Evolutionary conservation across 164 flowering plant species (phyloP), one percentile per base, ranked within the genome.

Genomic region (Chimonanthus salicifolius): DNA sequence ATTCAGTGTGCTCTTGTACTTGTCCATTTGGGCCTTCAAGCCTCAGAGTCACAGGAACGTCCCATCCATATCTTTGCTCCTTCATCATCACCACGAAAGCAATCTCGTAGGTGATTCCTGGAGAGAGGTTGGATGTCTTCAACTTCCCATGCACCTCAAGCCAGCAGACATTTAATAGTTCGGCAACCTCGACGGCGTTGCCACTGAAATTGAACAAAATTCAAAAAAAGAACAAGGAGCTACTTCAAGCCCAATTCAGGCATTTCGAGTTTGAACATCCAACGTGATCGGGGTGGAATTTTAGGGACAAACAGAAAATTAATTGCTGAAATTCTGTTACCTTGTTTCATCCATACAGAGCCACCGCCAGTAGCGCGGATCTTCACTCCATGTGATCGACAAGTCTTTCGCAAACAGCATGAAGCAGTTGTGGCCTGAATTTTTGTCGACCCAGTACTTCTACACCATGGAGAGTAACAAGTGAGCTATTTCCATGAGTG

Each of bases 121-220:
- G 90, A 15, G 90, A 68, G 13, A 93, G 88, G 69, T 81, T 78
- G 44, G 77, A 63, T 3, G 69, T 80, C 33, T 88, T 82, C 18
- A 91, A 74, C 65, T 71, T 87, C 54, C 89, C 94, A 71, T 78
- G 75, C 58, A 89, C 83, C 79, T 93, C 98, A 3, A 93, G 87
- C 98, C 97, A 90, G 64, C 94, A 88, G 0, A 91, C 92, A n/a
- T 87, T 80, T 44, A 72, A 7, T 13, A 91, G 82, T 72, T 88
- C 86, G 1, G 88, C 97, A 13, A 83, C 89, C 3, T 84, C 88
- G 43, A 87, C 69, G 10, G 6, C 5, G 4, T 9, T 81, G 49
- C 82, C 82, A 74, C 90, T 84, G 83, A 82, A 49, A 9, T 50
- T 49, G 6, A 64, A 15, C 45, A 9, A 18, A 65, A 10, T 64